Base-by-base conservation (phyloP, 2,329 filamentous ascomycete genomes). In the Fusarium heterosporum region DNA sequence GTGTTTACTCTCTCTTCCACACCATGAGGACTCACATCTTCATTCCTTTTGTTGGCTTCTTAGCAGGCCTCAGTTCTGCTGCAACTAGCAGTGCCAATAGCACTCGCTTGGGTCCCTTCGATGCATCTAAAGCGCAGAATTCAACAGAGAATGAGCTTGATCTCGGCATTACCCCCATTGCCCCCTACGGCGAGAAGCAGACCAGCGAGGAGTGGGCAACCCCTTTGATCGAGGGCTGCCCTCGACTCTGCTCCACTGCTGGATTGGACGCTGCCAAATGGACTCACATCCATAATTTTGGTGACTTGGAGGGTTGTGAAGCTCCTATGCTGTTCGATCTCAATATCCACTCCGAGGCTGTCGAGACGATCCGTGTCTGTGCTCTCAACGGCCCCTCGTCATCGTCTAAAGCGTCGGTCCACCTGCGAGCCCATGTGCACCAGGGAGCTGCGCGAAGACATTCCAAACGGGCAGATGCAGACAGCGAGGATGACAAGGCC, bases 311-410 rank as follows among this genome's bases (percentile, higher is more conserved):
- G n/a, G 40, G 16, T 2, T 43, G 50, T 22, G 19, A 45, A 9
- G 29, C 19, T 10, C 40, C 50, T 53, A 22, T 45, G 3, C 12
- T 53, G 2, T 53, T 53, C 29, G 50, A 53, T 13, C 4, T 53
- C n/a, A 53, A 53, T 10, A 30, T 53, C 13, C 36, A 51, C 13
- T 9, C 17, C 5, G 28, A 53, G 50, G 13, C 29, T 13, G 50
- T 45, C 2, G 50, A 53, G 40, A 45, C 50, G n/a, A 41, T 51
- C 25, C 48, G 48, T 25, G 48, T 51, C 28, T 51, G 48, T 9
- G 38, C 48, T 25, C 48, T 51, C 19, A 14, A 28, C 4, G 11
- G 25, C 14, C 6, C 25, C 10, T 6, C 16, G 3, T 30, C 47
- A 1, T 26, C 38, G 12, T 41, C 36, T 26, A 51, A 41, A 25